Evolutionary conservation across 164 flowering plant species (phyloP).

Genomic region (Liquidambar formosana): DNA sequence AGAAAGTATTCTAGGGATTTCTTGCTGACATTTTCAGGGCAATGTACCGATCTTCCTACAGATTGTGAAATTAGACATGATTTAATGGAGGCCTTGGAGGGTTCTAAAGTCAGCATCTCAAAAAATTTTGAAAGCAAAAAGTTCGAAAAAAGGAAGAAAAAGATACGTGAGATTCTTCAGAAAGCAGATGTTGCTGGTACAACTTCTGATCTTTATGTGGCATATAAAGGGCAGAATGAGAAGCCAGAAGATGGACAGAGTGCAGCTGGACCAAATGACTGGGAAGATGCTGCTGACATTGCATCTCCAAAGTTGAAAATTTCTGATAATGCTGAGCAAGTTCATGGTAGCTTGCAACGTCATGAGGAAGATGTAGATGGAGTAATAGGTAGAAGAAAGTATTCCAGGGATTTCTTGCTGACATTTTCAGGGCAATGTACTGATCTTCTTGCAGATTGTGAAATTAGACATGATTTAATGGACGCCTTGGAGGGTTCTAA

Average conservation of each 20-base stretch:
- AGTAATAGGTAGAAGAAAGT: constrained; percentile 25
- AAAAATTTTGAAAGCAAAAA: constrained; percentile 51
- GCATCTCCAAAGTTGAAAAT: constrained; percentile 59
- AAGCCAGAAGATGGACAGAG: constrained; percentile 47
- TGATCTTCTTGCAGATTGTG: constrained; percentile 61
- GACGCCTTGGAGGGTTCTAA: constrained; percentile 40
- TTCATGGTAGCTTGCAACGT: constrained; percentile 7
- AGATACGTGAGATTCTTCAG: constrained; percentile 59
- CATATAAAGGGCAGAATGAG: constrained; percentile 84
- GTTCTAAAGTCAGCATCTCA: constrained; percentile 29
- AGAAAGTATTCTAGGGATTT: too few relatives aligned
- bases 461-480: constrained; percentile 45
- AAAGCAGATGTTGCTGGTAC: constrained; percentile 90
- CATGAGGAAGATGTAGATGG: constrained; percentile 34
- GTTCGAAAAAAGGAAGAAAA: too few relatives aligned
- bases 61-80: constrained; percentile 54
- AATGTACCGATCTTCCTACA: constrained; percentile 54
- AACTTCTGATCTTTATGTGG: constrained; percentile 76
- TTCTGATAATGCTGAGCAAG: constrained; percentile 28
- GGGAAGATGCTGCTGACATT: constrained; percentile 93
- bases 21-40: constrained; percentile 67
- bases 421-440: constrained; percentile 57
- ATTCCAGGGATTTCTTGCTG: constrained; percentile 49
- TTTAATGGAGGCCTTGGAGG: constrained; percentile 45
- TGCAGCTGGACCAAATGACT: constrained; percentile 75